phyloP scores from a whole-genome alignment of 441 rosid species.

The Melastoma candidum region DNA sequence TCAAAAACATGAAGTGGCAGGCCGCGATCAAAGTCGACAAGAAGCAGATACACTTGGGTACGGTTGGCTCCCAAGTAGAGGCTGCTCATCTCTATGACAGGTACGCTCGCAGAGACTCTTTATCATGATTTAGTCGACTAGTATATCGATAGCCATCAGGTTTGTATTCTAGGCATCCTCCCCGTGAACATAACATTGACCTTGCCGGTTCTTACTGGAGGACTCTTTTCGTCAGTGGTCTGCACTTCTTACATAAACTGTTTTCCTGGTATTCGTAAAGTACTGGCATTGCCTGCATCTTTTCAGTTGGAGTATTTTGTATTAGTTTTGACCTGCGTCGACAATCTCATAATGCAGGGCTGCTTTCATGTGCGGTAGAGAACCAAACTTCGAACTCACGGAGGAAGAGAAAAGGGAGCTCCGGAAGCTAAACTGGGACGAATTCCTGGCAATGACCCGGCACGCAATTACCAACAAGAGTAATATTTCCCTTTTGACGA shows the following conservation, averaged over 20 bases:
- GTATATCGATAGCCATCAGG: no score
- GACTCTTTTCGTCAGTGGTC: no score
- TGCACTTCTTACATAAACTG: no score
- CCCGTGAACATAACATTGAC: no score
- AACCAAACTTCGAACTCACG: constrained; percentile 77
- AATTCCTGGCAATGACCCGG: constrained; percentile 78
- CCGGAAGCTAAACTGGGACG: constrained; percentile 65
- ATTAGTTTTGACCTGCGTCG: no score
- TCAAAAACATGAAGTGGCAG: constrained; percentile 99
- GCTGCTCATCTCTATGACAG: constrained; percentile 94
- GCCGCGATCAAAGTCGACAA: constrained; percentile 97
- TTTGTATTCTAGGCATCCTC: no score
- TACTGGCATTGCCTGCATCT: no score
- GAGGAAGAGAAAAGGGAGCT: constrained; percentile 77
- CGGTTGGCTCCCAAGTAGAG: constrained; percentile 88
- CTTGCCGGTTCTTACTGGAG: no score
- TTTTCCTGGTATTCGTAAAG: no score
- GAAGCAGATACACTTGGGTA: constrained; percentile 93
- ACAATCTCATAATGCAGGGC: constrained; percentile 39
- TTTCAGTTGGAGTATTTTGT: no score
- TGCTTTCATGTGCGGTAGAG: constrained; percentile 98
- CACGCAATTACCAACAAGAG: constrained; percentile 79
- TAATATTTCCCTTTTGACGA: constrained; percentile 18
- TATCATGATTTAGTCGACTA: no score
- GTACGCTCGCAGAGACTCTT: constrained; percentile 18